Evolutionary conservation across 2,329 filamentous ascomycete genomes (phyloP).

Genomic region (Aspergillus proliferans): DNA sequence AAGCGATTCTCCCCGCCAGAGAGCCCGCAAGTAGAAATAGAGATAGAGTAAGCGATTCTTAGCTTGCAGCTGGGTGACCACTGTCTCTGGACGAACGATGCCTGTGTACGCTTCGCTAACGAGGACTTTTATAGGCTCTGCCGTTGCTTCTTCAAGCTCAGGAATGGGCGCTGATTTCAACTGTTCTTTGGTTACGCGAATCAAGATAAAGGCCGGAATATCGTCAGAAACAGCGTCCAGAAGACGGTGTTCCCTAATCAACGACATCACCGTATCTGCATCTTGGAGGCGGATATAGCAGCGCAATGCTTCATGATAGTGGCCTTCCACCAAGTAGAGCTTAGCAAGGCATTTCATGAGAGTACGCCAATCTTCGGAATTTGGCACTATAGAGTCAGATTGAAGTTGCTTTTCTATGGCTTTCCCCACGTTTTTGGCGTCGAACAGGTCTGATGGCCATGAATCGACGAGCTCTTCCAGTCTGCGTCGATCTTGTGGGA

Average conservation of each 20-base stretch:
- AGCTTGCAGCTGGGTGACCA: constrained; percentile 69
- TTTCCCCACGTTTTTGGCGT: constrained; percentile 67
- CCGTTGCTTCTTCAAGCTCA: constrained; percentile 72
- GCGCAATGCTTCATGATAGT: constrained; percentile 74
- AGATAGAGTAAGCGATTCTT: constrained; percentile 67
- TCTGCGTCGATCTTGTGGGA: constrained; percentile 66
- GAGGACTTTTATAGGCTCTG: constrained; percentile 77
- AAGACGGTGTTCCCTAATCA: constrained; percentile 85
- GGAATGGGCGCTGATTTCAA: constrained; percentile 57
- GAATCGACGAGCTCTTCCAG: constrained; percentile 73
- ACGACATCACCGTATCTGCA: constrained; percentile 76
- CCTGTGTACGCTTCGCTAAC: constrained; percentile 89
- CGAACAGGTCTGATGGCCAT: constrained; percentile 81
- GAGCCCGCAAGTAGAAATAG: constrained; percentile 81
- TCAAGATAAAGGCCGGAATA: constrained; percentile 77
- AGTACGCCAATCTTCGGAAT: constrained; percentile 81
- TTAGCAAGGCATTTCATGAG: constrained; percentile 81
- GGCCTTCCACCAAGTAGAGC: constrained; percentile 73
- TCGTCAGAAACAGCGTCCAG: constrained; percentile 84
- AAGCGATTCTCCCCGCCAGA: constrained; percentile 73
- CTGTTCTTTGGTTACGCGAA: constrained; percentile 72
- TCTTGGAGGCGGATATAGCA: constrained; percentile 90
- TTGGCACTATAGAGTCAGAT: constrained; percentile 66
- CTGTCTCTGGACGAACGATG: constrained; percentile 68
- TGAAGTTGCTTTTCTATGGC: constrained; percentile 77